These are phyloP conservation scores for Beauveria sp. DNA, from an alignment of 2,329 filamentous ascomycete genomes.

Conservation along the genomic window DNA sequence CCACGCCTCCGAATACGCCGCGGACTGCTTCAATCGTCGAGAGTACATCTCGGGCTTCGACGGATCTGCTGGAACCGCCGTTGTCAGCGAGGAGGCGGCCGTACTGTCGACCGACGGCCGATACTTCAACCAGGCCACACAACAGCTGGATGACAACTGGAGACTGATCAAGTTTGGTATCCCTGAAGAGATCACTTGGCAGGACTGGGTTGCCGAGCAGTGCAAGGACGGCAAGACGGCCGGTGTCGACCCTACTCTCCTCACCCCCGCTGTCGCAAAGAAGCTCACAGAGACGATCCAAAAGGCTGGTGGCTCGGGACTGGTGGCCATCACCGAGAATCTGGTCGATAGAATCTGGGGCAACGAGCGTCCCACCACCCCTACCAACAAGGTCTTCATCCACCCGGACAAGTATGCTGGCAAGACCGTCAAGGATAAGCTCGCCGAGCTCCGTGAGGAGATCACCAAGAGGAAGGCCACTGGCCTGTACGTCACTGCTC, in stretches of 20 bases:
- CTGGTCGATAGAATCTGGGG: constrained; percentile 91
- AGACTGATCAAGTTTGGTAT: constrained; percentile 83
- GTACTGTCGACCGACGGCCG: constrained; percentile 90
- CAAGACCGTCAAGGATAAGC: constrained; percentile 74
- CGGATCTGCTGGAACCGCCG: constrained; percentile 87
- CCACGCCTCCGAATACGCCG: constrained; percentile 97
- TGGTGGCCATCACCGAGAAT: constrained; percentile 72
- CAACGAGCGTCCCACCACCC: constrained; percentile 60
- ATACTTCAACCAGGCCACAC: constrained; percentile 94
- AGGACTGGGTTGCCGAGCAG: constrained; percentile 89
- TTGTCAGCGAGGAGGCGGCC: constrained; percentile 79
- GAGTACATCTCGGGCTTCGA: constrained; percentile 91
- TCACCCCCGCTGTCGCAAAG: constrained; percentile 55
- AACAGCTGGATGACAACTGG: constrained; percentile 91
- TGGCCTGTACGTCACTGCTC: constrained; percentile 85
- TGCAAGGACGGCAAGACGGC: constrained; percentile 81
- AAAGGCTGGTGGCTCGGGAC: constrained; percentile 71
- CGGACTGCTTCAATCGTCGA: constrained; percentile 85
- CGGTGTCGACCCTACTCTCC: constrained; percentile 81
- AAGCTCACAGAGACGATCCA: constrained; percentile 81
- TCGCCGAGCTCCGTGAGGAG: constrained; percentile 82
- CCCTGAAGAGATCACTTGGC: constrained; percentile 92
- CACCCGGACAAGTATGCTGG: constrained; percentile 69
- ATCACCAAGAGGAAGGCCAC: constrained; percentile 81
- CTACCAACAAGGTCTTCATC: constrained; percentile 67